Evolutionary conservation across 2,329 filamentous ascomycete species (phyloP).

Genomic region (Aspergillus thermomutatus): DNA sequence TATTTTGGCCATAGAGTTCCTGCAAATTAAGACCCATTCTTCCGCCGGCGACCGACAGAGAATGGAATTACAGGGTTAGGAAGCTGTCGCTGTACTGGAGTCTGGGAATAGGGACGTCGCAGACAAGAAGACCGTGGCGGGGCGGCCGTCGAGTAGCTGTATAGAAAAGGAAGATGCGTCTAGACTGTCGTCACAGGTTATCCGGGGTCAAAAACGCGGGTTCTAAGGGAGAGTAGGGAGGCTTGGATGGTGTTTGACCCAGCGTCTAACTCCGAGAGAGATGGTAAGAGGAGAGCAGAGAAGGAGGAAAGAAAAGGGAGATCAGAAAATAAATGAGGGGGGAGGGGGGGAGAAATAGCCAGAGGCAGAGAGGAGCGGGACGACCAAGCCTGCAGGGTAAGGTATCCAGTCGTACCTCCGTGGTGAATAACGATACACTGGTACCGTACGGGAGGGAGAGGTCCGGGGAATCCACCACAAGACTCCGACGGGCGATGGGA

Average conservation of each 20-base stretch:
- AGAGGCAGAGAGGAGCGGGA: not conserved
- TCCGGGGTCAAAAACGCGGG: constrained; percentile 20
- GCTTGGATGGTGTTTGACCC: constrained; percentile 14
- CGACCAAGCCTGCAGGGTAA: not conserved
- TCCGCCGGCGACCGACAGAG: constrained; percentile 43
- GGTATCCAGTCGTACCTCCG: not conserved
- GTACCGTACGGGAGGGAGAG: constrained; percentile 14
- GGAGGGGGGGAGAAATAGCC: constrained; percentile 13
- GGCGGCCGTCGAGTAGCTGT: constrained; percentile 7
- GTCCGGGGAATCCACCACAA: constrained; percentile 21
- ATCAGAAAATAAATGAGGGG: constrained; percentile 12
- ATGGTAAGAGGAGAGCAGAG: constrained; percentile 4
- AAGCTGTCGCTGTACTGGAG: constrained; percentile 8
- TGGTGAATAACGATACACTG: not conserved
- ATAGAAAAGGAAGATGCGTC: constrained; percentile 12
- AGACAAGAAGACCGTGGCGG: constrained; percentile 15
- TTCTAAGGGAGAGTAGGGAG: constrained; percentile 9
- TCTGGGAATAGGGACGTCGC: constrained; percentile 17
- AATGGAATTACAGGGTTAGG: constrained; percentile 27
- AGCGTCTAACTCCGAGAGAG: constrained; percentile 16
- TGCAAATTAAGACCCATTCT: constrained; percentile 51
- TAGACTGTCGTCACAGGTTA: constrained; percentile 25
- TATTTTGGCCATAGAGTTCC: constrained; percentile 46
- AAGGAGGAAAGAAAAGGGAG: constrained; percentile 11
- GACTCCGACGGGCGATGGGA: constrained; percentile 16